These are phyloP conservation scores for Jackrogersella minutella DNA, from an alignment of 495 filamentous ascomycete genomes.

Conservation along the genomic window DNA sequence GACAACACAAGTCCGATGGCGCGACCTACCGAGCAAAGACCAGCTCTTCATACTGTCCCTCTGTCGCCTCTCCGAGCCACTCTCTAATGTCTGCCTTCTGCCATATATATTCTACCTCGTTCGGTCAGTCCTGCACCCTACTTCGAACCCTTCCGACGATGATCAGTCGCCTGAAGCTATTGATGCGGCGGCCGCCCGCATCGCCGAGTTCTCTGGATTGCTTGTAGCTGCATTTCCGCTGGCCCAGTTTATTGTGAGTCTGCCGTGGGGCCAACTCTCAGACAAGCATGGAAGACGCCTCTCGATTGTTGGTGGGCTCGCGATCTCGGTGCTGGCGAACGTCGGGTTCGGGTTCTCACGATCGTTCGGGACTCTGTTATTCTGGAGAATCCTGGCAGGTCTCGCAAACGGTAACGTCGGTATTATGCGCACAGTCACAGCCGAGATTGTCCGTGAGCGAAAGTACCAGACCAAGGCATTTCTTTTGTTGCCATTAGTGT, in stretches of 20 bases:
- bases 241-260: slow-evolving; percentile 73
- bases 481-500: slow-evolving; percentile 80
- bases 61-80: slow-evolving; percentile 60
- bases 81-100: slow-evolving; percentile 60
- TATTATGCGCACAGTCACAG: slow-evolving; percentile 82
- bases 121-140: slow-evolving; percentile 52
- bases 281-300: slow-evolving; percentile 77
- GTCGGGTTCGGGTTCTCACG: slow-evolving; percentile 76
- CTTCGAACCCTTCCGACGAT: slow-evolving; percentile 17
- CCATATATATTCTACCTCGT: slow-evolving; percentile 67
- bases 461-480: slow-evolving; percentile 79
- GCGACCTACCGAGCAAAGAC: slow-evolving; percentile 58
- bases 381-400: slow-evolving; percentile 73
- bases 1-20: slow-evolving; percentile 41
- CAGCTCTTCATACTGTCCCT: slow-evolving; percentile 62
- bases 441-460: slow-evolving; percentile 70
- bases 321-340: slow-evolving; percentile 72
- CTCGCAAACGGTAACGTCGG: slow-evolving; percentile 80
- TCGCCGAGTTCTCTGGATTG: slow-evolving; percentile 66
- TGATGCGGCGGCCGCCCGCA: slow-evolving; percentile 34
- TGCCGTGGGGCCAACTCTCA: slow-evolving; percentile 78
- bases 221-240: slow-evolving; percentile 79
- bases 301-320: slow-evolving; percentile 73
- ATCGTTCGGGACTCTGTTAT: slow-evolving; percentile 72
- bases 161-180: slow-evolving; percentile 39